phyloP scores from a whole-genome alignment of 2,329 filamentous ascomycete genomes.

The Davidsoniella australis region DNA sequence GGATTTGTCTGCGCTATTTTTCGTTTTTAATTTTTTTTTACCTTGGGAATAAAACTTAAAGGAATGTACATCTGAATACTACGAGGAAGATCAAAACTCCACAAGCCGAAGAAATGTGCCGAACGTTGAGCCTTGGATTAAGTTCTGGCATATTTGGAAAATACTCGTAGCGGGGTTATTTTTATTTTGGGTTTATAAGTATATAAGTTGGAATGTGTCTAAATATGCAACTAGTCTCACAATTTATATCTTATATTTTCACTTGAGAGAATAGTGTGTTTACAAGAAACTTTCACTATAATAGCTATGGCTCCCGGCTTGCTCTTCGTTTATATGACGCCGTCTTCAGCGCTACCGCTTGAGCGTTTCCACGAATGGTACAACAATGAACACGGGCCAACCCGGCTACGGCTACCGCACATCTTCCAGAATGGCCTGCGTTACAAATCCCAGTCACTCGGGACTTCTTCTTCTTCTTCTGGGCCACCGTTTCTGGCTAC shows the following conservation, averaged over 20 bases:
- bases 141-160: no score
- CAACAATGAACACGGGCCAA: slow-evolving; percentile 81
- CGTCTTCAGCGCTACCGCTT: slow-evolving; percentile 44
- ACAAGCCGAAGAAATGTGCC: neutral
- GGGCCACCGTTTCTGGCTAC: slow-evolving; percentile 65
- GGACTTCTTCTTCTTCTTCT: slow-evolving; percentile 16
- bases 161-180: no score
- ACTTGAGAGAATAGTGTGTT: no score
- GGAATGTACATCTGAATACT: no score
- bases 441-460: slow-evolving; percentile 33
- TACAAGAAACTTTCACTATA: neutral
- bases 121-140: neutral
- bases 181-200: no score
- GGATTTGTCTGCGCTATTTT: neutral
- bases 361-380: slow-evolving; percentile 82
- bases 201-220: no score
- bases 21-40: no score
- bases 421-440: slow-evolving; percentile 63
- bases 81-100: slow-evolving; percentile 2
- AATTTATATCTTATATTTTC: no score
- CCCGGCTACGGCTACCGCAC: slow-evolving; percentile 57
- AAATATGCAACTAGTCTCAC: neutral
- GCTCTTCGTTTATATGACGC: slow-evolving; percentile 78
- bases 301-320: slow-evolving; percentile 37
- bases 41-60: no score